These are phyloP conservation scores for Herpetomonas samuelpessoai DNA, from an alignment of 208 protist species.

Conservation along the genomic window DNA sequence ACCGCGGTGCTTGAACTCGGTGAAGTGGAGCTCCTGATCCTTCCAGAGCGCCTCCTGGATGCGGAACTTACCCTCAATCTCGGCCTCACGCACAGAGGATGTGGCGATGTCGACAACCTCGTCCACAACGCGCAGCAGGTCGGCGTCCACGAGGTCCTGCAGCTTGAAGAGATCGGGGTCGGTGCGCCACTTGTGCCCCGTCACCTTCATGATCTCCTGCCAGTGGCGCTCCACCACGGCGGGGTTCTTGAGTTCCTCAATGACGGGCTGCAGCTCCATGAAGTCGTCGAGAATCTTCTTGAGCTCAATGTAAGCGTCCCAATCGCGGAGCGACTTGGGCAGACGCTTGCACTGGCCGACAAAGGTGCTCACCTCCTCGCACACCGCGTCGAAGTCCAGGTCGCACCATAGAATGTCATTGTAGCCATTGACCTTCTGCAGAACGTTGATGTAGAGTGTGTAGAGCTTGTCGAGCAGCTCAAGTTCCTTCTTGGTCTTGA, in stretches of 20 bases:
- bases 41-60: slow-evolving; percentile 91
- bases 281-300: slow-evolving; percentile 96
- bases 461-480: slow-evolving; percentile 95
- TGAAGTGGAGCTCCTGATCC: slow-evolving; percentile 93
- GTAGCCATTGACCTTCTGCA: slow-evolving; percentile 93
- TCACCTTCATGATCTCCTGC: slow-evolving; percentile 93
- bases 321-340: slow-evolving; percentile 92
- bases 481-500: slow-evolving; percentile 93
- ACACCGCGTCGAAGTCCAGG: slow-evolving; percentile 93
- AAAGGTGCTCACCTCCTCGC: slow-evolving; percentile 90
- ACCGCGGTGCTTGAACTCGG: slow-evolving; percentile 93
- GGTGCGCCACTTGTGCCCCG: slow-evolving; percentile 85
- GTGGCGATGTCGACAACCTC: slow-evolving; percentile 96
- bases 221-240: slow-evolving; percentile 95
- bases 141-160: slow-evolving; percentile 89
- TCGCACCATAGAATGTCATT: slow-evolving; percentile 95
- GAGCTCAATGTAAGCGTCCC: slow-evolving; percentile 94
- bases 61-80: slow-evolving; percentile 95
- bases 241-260: slow-evolving; percentile 91
- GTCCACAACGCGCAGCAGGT: slow-evolving; percentile 84
- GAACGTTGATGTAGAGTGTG: slow-evolving; percentile 94
- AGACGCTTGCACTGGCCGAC: slow-evolving; percentile 89
- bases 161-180: slow-evolving; percentile 94
- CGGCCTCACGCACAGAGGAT: slow-evolving; percentile 94
- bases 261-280: slow-evolving; percentile 92